These are phyloP conservation scores for Phytophthora rubi DNA, from an alignment of 352 stramenopile species.

Conservation along the genomic window DNA sequence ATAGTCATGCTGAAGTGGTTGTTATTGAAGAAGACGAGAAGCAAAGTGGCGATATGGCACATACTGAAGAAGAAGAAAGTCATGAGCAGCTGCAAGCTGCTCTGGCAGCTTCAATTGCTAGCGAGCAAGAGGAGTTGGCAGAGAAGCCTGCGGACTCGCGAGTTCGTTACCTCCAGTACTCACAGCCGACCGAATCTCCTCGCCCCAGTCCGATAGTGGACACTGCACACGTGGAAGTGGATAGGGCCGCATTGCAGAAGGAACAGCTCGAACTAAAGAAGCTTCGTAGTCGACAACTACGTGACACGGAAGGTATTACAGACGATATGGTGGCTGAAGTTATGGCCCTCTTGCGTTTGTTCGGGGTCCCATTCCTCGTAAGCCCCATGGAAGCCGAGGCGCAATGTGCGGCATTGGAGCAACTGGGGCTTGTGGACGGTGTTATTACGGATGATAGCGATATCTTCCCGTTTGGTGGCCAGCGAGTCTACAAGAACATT, in stretches of 20 bases:
- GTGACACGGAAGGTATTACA: conserved; percentile 94
- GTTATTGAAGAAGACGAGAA: conserved; percentile 36
- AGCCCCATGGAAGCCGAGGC: conserved; percentile 99
- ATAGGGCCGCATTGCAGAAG: conserved; percentile 50
- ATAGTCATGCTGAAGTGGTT: conserved; percentile 16
- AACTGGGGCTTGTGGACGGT: conserved; percentile 96
- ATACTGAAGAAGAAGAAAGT: conserved; percentile 16
- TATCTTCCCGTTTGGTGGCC: conserved; percentile 95
- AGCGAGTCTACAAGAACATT: conserved; percentile 99
- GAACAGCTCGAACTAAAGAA: conserved; percentile 82
- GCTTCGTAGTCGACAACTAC: conserved; percentile 74
- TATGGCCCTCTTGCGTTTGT: conserved; percentile 96
- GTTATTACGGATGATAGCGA: conserved; percentile 99
- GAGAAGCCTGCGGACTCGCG: conserved; percentile 18
- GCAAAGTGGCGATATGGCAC: neutral
- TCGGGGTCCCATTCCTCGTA: conserved; percentile 99
- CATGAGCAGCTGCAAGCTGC: conserved; percentile 41
- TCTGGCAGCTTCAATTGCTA: conserved; percentile 44
- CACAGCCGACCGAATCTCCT: conserved; percentile 17
- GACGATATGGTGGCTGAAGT: conserved; percentile 98
- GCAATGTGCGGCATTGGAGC: conserved; percentile 97
- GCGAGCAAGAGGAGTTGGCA: conserved; percentile 29
- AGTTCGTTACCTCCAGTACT: conserved; percentile 60
- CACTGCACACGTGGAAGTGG: conserved; percentile 17
- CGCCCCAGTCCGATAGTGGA: neutral